These are phyloP conservation scores for Globisporangium lucens DNA, from an alignment of 352 stramenopile species.

Conservation along the genomic window DNA sequence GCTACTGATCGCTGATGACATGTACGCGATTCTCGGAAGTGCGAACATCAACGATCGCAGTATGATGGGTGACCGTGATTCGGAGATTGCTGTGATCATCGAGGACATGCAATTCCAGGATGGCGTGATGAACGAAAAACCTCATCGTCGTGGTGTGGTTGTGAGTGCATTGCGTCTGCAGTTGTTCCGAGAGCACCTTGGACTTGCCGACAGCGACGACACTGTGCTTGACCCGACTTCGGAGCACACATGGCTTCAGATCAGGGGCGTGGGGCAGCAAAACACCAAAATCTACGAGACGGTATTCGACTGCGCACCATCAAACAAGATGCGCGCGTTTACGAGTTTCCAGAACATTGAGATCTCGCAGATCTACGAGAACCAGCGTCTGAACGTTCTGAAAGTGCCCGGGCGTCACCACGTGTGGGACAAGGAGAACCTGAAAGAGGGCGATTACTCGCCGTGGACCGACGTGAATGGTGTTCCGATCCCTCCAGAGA, in stretches of 20 bases:
- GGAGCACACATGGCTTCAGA: slow-evolving; percentile 63
- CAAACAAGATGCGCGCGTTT: slow-evolving; percentile 78
- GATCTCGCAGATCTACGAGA: slow-evolving; percentile 85
- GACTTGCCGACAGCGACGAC: slow-evolving; percentile 54
- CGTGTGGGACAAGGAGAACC: slow-evolving; percentile 69
- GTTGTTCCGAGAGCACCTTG: slow-evolving; percentile 81
- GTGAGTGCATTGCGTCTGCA: slow-evolving; percentile 70
- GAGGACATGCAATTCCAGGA: slow-evolving; percentile 83
- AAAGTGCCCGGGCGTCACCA: slow-evolving; percentile 58
- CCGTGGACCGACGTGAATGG: slow-evolving; percentile 87
- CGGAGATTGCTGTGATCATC: slow-evolving; percentile 82
- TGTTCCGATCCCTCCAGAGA: slow-evolving; percentile 72
- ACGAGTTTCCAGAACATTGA: slow-evolving; percentile 73
- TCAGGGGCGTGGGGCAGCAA: slow-evolving; percentile 45
- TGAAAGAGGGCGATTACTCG: slow-evolving; percentile 81
- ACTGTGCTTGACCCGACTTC: slow-evolving; percentile 52
- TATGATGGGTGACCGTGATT: slow-evolving; percentile 90
- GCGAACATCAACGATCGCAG: slow-evolving; percentile 96
- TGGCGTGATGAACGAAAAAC: slow-evolving; percentile 69
- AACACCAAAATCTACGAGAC: slow-evolving; percentile 82
- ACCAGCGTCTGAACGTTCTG: slow-evolving; percentile 83
- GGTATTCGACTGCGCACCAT: slow-evolving; percentile 83
- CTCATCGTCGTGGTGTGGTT: slow-evolving; percentile 56
- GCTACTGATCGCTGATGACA: slow-evolving; percentile 89
- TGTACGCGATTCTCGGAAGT: slow-evolving; percentile 88